Evolutionary conservation across 2,329 filamentous ascomycete species (phyloP).

Genomic region (Periglandula ipomoeae): DNA sequence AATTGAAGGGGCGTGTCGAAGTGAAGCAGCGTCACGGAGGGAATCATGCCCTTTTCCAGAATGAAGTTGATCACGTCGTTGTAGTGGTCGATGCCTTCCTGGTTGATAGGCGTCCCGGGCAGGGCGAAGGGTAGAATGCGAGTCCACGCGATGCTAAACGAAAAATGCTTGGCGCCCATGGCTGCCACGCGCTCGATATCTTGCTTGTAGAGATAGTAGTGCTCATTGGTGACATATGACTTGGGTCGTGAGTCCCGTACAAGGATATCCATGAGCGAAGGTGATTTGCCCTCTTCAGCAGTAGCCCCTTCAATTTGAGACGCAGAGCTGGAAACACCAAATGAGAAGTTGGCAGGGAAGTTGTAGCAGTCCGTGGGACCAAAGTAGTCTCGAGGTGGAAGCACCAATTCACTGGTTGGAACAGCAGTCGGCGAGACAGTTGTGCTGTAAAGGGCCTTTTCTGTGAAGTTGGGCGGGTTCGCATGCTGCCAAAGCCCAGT

Average conservation of each 20-base stretch:
- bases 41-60: conserved; percentile 38
- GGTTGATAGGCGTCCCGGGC: conserved; percentile 40
- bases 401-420: conserved; percentile 42
- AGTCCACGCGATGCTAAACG: conserved; percentile 43
- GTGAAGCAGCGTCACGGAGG: conserved; percentile 38
- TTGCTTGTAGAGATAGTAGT: conserved; percentile 48
- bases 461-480: conserved; percentile 25
- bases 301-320: conserved; percentile 37
- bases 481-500: conserved; percentile 23
- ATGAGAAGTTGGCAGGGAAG: conserved; percentile 38
- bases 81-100: conserved; percentile 42
- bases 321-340: conserved; percentile 40
- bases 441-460: conserved; percentile 25
- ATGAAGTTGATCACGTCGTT: conserved; percentile 43
- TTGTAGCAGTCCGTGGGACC: conserved; percentile 37
- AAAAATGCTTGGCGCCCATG: conserved; percentile 41
- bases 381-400: conserved; percentile 44
- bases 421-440: conserved; percentile 47
- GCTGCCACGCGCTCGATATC: conserved; percentile 43
- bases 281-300: conserved; percentile 32
- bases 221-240: conserved; percentile 34
- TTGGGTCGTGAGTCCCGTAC: conserved; percentile 17
- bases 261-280: conserved; percentile 33
- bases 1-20: conserved; percentile 39
- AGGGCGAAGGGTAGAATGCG: conserved; percentile 42